Conservation (phyloP, 2,329 filamentous ascomycete genomes). For the Colletotrichum truncatum region DNA sequence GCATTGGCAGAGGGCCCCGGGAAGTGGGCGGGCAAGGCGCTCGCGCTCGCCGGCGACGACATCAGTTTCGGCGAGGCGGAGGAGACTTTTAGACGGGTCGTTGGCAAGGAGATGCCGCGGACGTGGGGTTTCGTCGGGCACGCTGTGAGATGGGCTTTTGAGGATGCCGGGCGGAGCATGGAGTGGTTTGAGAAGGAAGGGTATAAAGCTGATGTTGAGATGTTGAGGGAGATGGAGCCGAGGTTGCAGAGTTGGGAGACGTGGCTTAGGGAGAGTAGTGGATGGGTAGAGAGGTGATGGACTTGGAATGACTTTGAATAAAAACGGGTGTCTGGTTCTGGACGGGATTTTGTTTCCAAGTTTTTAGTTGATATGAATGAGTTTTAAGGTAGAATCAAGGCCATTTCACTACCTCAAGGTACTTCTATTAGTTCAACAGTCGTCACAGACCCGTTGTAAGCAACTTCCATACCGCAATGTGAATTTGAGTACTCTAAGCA, state of each 20-base stretch:
- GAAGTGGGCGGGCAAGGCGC: slow-evolving; percentile 16
- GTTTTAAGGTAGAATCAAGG: no score
- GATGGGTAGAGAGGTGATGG: slow-evolving; percentile 27
- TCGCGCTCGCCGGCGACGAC: slow-evolving; percentile 29
- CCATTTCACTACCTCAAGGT: no score
- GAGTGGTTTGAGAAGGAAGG: slow-evolving; percentile 28
- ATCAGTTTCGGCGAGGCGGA: slow-evolving; percentile 19
- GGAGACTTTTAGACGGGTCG: slow-evolving; percentile 8
- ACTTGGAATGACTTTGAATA: background rate
- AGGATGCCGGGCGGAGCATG: slow-evolving; percentile 28
- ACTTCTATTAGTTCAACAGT: no score
- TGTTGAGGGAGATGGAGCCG: slow-evolving; percentile 18
- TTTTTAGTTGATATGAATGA: no score
- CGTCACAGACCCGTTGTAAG: background rate
- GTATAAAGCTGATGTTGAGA: slow-evolving; percentile 19
- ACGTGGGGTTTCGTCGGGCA: slow-evolving; percentile 14
- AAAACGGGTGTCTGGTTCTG: no score
- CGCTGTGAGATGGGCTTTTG: slow-evolving; percentile 23
- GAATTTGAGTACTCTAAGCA: background rate
- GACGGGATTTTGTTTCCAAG: no score
- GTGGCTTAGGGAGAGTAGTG: slow-evolving; percentile 35
- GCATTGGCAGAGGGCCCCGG: slow-evolving; percentile 19
- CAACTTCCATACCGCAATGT: background rate
- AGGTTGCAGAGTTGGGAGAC: slow-evolving; percentile 28
- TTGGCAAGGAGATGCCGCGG: slow-evolving; percentile 1